Percentiles rank a stretch among this genome's conserved stretches.
These are phyloP conservation scores for Pseudevernia furfuracea DNA, from an alignment of 495 filamentous ascomycete genomes.

Conservation along the genomic window DNA sequence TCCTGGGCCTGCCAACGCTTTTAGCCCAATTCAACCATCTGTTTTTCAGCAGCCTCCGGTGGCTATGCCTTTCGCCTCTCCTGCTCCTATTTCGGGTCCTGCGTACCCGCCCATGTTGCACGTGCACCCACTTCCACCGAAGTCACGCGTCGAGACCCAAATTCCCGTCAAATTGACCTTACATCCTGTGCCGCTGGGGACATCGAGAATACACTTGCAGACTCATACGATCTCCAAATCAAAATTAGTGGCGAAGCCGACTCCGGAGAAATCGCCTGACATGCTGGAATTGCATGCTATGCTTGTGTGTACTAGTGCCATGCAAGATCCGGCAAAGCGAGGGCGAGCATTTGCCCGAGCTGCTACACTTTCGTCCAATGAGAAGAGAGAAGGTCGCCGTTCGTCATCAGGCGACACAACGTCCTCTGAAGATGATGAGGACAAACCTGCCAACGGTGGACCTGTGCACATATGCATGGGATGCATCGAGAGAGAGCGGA, in stretches of 20 bases:
- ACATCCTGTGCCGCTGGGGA: slow-evolving; percentile 59
- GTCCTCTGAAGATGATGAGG: slow-evolving; percentile 43
- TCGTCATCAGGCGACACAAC: slow-evolving; percentile 30
- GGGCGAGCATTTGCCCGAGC: slow-evolving; percentile 62
- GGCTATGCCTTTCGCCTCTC: slow-evolving; percentile 10
- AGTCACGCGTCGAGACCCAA: slow-evolving; percentile 92
- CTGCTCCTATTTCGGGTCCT: slow-evolving; percentile 3
- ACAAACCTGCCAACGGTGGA: slow-evolving; percentile 69
- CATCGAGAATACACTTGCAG: slow-evolving; percentile 75
- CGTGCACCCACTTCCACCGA: slow-evolving; percentile 60
- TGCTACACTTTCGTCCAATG: slow-evolving; percentile 22
- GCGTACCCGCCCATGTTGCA: slow-evolving; percentile 34
- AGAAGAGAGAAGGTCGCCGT: slow-evolving; percentile 31
- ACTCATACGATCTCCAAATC: slow-evolving; percentile 84
- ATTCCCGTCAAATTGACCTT: slow-evolving; percentile 75
- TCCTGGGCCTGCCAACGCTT: not conserved
- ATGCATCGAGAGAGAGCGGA: slow-evolving; percentile 79
- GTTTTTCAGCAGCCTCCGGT: slow-evolving; percentile 9
- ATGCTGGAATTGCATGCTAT: slow-evolving; percentile 73
- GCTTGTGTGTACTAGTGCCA: slow-evolving; percentile 88
- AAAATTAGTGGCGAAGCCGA: slow-evolving; percentile 68
- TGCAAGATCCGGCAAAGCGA: slow-evolving; percentile 59
- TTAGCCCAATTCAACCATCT: not conserved
- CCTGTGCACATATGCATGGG: slow-evolving; percentile 78
- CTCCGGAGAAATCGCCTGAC: slow-evolving; percentile 52